Percentiles rank a stretch among this genome's conserved stretches.
Evolutionary conservation across 1,139 yeast species (phyloP).

Genomic region (Keqinozyma sinolaborantium): DNA sequence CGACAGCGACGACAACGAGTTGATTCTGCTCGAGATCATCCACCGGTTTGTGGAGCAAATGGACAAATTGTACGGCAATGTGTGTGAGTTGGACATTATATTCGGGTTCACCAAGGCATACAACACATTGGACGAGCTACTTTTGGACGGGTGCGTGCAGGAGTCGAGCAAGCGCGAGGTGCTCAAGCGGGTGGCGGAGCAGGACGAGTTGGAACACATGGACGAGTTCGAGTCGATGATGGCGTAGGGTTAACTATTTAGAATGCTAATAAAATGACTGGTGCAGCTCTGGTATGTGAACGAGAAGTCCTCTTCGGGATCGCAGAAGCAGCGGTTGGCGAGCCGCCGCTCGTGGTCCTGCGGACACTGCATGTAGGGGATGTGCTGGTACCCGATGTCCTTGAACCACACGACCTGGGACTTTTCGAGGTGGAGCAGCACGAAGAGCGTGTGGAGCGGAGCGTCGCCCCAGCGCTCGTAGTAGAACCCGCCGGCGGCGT

Average conservation of each 20-base stretch:
- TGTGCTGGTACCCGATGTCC: conserved; percentile 32
- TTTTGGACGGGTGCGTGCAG: conserved; percentile 79
- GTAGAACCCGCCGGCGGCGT: conserved; percentile 80
- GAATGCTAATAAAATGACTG: conserved; percentile 16
- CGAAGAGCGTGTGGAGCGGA: conserved; percentile 32
- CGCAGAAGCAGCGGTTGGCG: conserved; percentile 25
- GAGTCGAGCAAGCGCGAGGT: conserved; percentile 85
- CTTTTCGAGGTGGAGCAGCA: conserved; percentile 19
- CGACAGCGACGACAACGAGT: conserved; percentile 81
- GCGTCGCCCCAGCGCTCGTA: conserved; percentile 82
- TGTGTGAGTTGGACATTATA: conserved; percentile 88
- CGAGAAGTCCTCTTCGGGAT: conserved; percentile 29
- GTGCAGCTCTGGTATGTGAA: conserved; percentile 28
- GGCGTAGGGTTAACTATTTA: conserved; percentile 11
- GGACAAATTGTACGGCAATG: conserved; percentile 97
- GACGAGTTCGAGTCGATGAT: conserved; percentile 47
- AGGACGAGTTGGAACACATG: conserved; percentile 58
- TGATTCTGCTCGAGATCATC: conserved; percentile 78
- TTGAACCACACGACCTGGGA: conserved; percentile 28
- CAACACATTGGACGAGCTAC: conserved; percentile 82
- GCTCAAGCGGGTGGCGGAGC: conserved; percentile 70
- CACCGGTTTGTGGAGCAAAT: conserved; percentile 95
- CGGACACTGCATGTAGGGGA: conserved; percentile 36
- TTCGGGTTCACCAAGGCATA: conserved; percentile 95
- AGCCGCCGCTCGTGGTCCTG: conserved; percentile 11